Evolutionary conservation across 768 basidiomycete species (phyloP), one percentile per base, ranked within the genome.

Genomic region (Ephemerocybe angulata): DNA sequence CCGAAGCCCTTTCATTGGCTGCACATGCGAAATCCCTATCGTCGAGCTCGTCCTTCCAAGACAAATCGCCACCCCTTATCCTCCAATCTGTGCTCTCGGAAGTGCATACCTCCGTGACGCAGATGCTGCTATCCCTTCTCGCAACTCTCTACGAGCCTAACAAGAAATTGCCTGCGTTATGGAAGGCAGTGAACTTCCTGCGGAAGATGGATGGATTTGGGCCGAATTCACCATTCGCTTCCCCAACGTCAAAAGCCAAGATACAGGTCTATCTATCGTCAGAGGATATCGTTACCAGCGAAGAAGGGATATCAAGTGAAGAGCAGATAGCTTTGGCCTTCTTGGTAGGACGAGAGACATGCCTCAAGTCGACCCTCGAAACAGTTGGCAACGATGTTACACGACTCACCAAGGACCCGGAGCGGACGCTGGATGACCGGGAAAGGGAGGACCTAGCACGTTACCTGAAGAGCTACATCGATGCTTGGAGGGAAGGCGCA

Each of bases 291-390:
- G 62, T 63, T 11, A 67, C 61, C 46, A 38, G 52, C 11, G 50
- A 52, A 37, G 69, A 70, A 47, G 55, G 61, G 48, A 60, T 67
- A n/a, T 67, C 63, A 15, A 69, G 67, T 53, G 83, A 86, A 51
- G 87, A 92, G 60, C 86, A 92, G 63, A 83, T 98, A n/a, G 90
- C 90, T 0, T 73, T 95, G 29, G 85, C 88, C 1, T 98, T 96
- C 65, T 79, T 96, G 42, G 81, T 84, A 1, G 87, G 90, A 11
- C 65, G 73, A 27, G 80, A 85, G 54, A 75, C 76, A 13, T 85
- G 85, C 62, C 79, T 90, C 33, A 79, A 79, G 41, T 73, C 75
- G 6, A 73, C 82, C 17, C 72, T 92, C 30, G 81, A 82, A 56
- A 73, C 78, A 15, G 70, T 78, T 52, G 77, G 80, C 42, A 70